phyloP scores from a whole-genome alignment of 768 basidiomycete genomes.

The Boletus reticulatus region DNA sequence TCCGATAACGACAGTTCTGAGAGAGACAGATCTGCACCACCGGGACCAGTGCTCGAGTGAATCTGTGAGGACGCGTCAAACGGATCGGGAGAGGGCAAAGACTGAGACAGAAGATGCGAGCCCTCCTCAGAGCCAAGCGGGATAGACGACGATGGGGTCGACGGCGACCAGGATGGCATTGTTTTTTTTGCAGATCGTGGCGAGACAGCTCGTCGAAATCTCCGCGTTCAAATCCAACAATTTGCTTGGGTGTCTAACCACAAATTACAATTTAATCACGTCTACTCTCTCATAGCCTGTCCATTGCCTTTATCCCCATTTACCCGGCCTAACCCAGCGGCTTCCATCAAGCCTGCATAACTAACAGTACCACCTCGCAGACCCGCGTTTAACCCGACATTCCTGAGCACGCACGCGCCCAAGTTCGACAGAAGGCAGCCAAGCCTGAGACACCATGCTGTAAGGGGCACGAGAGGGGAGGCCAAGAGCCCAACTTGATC shows the following conservation, averaged over 20 bases:
- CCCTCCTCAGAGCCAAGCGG: conserved; percentile 20
- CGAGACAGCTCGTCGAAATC: neutral
- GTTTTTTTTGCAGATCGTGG: neutral
- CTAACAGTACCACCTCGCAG: conserved; percentile 14
- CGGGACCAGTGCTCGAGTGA: conserved; percentile 35
- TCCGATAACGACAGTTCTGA: conserved; percentile 53
- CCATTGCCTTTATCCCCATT: conserved; percentile 6
- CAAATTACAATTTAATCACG: neutral
- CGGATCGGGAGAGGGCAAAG: conserved; percentile 35
- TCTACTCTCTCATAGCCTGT: conserved; percentile 10
- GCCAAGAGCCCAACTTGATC: conserved; percentile 22
- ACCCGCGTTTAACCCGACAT: conserved; percentile 21
- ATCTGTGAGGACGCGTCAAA: conserved; percentile 31
- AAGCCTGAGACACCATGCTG: conserved; percentile 10
- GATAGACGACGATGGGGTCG: conserved; percentile 30
- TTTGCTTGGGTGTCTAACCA: neutral
- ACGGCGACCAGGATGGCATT: conserved; percentile 31
- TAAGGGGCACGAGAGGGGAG: conserved; percentile 20
- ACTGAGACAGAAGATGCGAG: conserved; percentile 48
- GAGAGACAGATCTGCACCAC: conserved; percentile 52
- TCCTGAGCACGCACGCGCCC: conserved; percentile 20
- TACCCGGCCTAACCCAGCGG: conserved; percentile 11
- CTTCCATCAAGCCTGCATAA: conserved; percentile 22
- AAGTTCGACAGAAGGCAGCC: conserved; percentile 24
- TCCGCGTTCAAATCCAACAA: neutral